Evolutionary conservation across 1,284 basidiomycete genomes (phyloP).

Genomic region (Cryptococcus sp.): DNA sequence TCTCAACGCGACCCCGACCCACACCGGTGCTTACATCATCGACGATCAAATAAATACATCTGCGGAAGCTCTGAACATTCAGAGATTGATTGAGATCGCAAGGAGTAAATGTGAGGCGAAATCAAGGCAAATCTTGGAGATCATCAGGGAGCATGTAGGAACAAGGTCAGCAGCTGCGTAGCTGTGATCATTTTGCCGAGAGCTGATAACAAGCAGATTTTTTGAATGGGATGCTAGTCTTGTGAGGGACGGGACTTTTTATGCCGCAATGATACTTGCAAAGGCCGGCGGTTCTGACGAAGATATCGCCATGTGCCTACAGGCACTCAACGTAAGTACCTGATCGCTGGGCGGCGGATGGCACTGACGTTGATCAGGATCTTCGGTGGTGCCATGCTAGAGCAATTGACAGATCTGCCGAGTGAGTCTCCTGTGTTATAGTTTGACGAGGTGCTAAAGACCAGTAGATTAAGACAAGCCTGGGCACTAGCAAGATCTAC

Average conservation of each 20-base stretch:
- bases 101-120: slow-evolving; percentile 53
- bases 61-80: slow-evolving; percentile 23
- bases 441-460: neutral
- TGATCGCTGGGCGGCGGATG: neutral
- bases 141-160: slow-evolving; percentile 50
- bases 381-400: slow-evolving; percentile 76
- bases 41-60: slow-evolving; percentile 6
- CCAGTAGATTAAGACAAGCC: neutral
- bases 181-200: too few relatives aligned
- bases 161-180: slow-evolving; percentile 15
- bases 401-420: slow-evolving; percentile 57
- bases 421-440: slow-evolving; percentile 19
- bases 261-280: slow-evolving; percentile 67
- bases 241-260: slow-evolving; percentile 61
- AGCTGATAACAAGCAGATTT: slow-evolving; percentile 46
- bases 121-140: slow-evolving; percentile 53
- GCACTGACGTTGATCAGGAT: slow-evolving; percentile 44
- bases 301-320: slow-evolving; percentile 64
- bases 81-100: slow-evolving; percentile 54
- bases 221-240: slow-evolving; percentile 77
- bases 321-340: slow-evolving; percentile 61
- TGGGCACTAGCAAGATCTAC: too few relatives aligned
- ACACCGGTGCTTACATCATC: slow-evolving; percentile 14
- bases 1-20: slow-evolving; percentile 1
- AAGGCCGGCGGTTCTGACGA: slow-evolving; percentile 58